Evolutionary conservation across 495 filamentous ascomycete species (phyloP).

Genomic region (Xylaria castorea): DNA sequence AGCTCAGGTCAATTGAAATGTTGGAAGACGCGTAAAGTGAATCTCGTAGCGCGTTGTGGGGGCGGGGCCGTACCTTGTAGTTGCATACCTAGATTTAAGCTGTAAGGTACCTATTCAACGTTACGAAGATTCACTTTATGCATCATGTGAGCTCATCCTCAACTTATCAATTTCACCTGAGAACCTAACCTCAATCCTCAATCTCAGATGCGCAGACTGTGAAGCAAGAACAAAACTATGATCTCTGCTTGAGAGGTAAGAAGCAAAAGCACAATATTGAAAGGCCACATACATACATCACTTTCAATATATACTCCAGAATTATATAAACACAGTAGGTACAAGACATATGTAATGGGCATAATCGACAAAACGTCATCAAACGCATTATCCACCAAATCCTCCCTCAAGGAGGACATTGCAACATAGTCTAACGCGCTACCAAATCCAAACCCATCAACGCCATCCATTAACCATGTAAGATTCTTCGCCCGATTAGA

Average conservation of each 20-base stretch:
- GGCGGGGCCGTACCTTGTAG: background rate
- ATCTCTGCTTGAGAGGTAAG: background rate
- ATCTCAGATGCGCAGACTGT: too few relatives aligned
- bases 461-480: background rate
- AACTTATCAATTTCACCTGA: background rate
- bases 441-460: background rate
- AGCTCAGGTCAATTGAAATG: background rate
- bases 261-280: background rate
- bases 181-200: too few relatives aligned
- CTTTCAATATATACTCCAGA: background rate
- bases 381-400: background rate
- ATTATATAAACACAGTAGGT: background rate
- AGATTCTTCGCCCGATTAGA: background rate
- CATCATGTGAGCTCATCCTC: background rate
- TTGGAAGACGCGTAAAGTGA: slow-evolving; percentile 28
- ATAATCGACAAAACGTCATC: background rate
- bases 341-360: background rate
- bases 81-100: background rate
- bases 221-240: background rate
- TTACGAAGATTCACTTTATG: background rate
- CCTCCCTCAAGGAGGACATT: slow-evolving; percentile 2
- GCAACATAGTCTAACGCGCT: background rate
- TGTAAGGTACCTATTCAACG: too few relatives aligned
- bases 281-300: background rate
- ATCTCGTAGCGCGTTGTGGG: slow-evolving; percentile 22